These are phyloP conservation scores for Theobroma cacao DNA, from an alignment of 345 rosid species.

Conservation along the genomic window DNA sequence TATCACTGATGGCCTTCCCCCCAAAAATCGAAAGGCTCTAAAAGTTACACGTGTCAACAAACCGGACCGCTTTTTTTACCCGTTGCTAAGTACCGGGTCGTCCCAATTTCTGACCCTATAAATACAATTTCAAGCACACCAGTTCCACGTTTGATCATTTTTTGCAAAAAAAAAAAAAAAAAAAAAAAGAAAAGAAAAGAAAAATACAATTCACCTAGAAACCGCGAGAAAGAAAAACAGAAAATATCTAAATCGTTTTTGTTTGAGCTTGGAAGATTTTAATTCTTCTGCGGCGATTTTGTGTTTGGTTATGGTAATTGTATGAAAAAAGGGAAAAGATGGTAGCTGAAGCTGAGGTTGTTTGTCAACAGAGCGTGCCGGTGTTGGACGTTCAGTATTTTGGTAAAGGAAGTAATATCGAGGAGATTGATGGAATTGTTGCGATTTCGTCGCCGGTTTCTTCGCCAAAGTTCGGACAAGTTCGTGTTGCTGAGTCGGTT, in stretches of 20 bases:
- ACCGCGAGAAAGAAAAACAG: not conserved
- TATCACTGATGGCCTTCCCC: not conserved
- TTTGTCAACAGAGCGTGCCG: conserved; percentile 50
- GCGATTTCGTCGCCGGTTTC: conserved; percentile 32
- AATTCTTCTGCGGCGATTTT: not conserved
- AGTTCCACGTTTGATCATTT: conserved; percentile 6
- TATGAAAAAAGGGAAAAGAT: conserved; percentile 28
- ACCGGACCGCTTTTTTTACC: not conserved
- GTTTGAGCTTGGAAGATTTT: not conserved
- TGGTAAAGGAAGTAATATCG: conserved; percentile 24
- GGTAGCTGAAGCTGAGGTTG: conserved; percentile 68
- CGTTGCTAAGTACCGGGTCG: conserved; percentile 40
- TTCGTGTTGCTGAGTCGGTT: conserved; percentile 40
- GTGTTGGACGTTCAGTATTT: conserved; percentile 46
- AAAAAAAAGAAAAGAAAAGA: not conserved
- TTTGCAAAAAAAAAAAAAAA: not conserved
- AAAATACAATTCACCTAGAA: not conserved
- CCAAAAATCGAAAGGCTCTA: conserved; percentile 12
- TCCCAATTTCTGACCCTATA: conserved; percentile 16
- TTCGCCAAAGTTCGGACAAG: conserved; percentile 34
- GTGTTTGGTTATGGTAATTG: not conserved
- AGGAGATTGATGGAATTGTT: conserved; percentile 32
- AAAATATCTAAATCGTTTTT: not conserved
- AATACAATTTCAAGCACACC: conserved; percentile 5
- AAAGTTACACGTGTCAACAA: conserved; percentile 41